Conservation (phyloP, 2,329 filamentous ascomycete species). For the Sphaerostilbella broomeana region DNA sequence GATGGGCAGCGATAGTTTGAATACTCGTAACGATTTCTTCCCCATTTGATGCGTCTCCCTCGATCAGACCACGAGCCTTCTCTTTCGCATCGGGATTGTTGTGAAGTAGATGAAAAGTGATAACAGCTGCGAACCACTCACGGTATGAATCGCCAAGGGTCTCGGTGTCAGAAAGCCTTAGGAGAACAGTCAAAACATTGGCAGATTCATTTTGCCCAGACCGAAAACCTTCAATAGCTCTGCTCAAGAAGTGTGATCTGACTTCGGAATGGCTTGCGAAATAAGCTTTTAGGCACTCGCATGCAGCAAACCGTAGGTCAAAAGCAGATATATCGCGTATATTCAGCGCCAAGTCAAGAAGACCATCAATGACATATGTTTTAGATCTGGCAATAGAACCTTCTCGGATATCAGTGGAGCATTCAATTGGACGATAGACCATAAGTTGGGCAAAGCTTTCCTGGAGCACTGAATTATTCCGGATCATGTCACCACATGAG, state of each 20-base stretch:
- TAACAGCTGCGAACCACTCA: slow-evolving; percentile 80
- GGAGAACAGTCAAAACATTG: slow-evolving; percentile 79
- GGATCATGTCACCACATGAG: slow-evolving; percentile 83
- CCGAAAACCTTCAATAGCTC: slow-evolving; percentile 82
- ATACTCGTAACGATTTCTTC: slow-evolving; percentile 95
- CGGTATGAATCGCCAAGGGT: slow-evolving; percentile 74
- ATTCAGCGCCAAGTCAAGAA: slow-evolving; percentile 75
- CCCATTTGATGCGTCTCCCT: slow-evolving; percentile 80
- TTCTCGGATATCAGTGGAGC: slow-evolving; percentile 28
- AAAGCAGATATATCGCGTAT: slow-evolving; percentile 61
- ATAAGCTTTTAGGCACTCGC: slow-evolving; percentile 89
- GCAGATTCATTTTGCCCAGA: slow-evolving; percentile 73
- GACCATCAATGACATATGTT: slow-evolving; percentile 87
- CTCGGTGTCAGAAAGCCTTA: slow-evolving; percentile 57
- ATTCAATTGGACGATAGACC: slow-evolving; percentile 53
- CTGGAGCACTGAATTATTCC: slow-evolving; percentile 71
- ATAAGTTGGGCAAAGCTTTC: slow-evolving; percentile 84
- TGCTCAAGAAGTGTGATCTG: slow-evolving; percentile 73
- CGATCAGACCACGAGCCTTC: slow-evolving; percentile 72
- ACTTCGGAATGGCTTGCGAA: slow-evolving; percentile 77
- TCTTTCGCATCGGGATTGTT: slow-evolving; percentile 75
- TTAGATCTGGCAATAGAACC: slow-evolving; percentile 47
- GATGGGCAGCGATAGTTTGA: slow-evolving; percentile 77
- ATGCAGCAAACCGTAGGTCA: slow-evolving; percentile 76
- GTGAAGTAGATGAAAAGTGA: slow-evolving; percentile 79